Base-by-base conservation (phyloP, 2,329 filamentous ascomycete genomes). In the Trematosphaeria pertusa region DNA sequence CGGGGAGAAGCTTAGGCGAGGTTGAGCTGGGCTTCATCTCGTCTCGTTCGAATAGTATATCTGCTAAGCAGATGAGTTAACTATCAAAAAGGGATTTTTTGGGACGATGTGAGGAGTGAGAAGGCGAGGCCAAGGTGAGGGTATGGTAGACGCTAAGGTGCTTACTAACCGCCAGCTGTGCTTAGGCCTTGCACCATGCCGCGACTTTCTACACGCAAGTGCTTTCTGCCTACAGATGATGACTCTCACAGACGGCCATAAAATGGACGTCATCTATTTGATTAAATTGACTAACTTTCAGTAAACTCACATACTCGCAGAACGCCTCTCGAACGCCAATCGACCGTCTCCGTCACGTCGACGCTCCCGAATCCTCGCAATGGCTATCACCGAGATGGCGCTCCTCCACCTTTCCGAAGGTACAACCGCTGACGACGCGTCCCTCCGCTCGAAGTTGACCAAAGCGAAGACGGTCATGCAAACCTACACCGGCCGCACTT, bases 361-460 rank as follows among this genome's bases (percentile, higher is more conserved):
- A 28, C 24, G 24, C 24, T 12, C 7, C 7, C 24, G 24, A 15
- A n/a, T n/a, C 12, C 6, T 33, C 31, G 50, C 47, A 24, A 75
- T 75, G 72, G 20, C 69, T 12, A 61, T 76, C 41, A 78, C 76
- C n/a, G 76, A 80, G 56, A 53, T 80, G 30, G 76, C 76, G 3
- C 70, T 75, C 26, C 66, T 78, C 5, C 71, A 63, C 15, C 59
- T 78, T 21, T 63, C 61, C 11, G 51, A 60, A 21, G 51, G 54
- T 26, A 56, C 54, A 30, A 52, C 57, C 14, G 18, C 56, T 33
- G 31, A 56, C 3, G 50, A 63, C 8, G 30, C 62, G 14, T 37
- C 48, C 4, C 41, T 74, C 4, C 57, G 59, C 31, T 45, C 56
- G 14, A 69, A 64, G n/a, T 65, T 79, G 4, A 43, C 47, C 12